Base-by-base conservation (phyloP, 768 basidiomycete species). In the Melanogaster broomeanus region DNA sequence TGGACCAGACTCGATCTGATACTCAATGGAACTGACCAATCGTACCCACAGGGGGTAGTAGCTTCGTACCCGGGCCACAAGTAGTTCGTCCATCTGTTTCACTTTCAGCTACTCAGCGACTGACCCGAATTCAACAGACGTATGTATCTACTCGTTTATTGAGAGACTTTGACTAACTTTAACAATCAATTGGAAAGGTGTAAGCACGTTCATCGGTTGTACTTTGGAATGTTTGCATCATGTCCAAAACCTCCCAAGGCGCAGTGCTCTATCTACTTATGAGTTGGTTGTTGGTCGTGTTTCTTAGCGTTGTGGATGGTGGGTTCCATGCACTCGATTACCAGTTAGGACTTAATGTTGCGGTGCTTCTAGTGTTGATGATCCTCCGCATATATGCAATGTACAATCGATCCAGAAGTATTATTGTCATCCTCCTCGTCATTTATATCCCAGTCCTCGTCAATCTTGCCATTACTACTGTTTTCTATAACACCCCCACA, bases 331-430 rank as follows among this genome's bases (percentile, higher is more conserved):
- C 34, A 22, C 18, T 6, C 10, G 5, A 9, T 16, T 42, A n/a
- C 5, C 0, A 15, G 19, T 24, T 18, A 6, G 3, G 30, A 13
- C n/a, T 49, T 11, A 59, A 9, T 7, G 3, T 25, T 12, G 28
- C 12, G 4, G 30, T 3, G 13, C 10, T 9, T 16, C 21, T 16
- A 62, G 60, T 62, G 3, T 40, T 62, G 39, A 62, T 62, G 61
- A 48, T 59, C 18, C 39, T 62, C 11, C 60, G 59, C 13, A 45
- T 61, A 2, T 48, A 42, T 19, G 46, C 56, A 16, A 61, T 61
- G 42, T 61, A n/a, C n/a, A n/a, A n/a, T 13, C 42, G 18, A 31
- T 61, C 59, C 19, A 58, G n/a, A 12, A 16, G 0, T 3, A 37
- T 61, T 3, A 19, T 58, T 2, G 4, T 4, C 18, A 8, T 55